These are phyloP conservation scores for Musa beccarii DNA, from an alignment of 176 grass and related monocot genomes.

Conservation along the genomic window DNA sequence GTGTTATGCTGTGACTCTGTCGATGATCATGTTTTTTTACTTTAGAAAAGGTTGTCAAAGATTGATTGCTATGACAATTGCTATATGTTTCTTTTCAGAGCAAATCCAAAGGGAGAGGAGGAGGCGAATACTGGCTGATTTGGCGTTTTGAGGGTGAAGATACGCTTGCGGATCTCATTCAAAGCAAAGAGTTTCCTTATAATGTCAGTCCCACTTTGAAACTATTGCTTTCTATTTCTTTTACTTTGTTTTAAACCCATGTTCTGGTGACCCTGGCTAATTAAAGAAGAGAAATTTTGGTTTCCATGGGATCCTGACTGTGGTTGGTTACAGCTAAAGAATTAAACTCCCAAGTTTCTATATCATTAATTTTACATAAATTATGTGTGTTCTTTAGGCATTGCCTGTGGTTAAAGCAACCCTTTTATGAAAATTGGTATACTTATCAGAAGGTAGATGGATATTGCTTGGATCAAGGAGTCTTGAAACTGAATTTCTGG, in stretches of 20 bases:
- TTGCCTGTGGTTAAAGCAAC: too few species aligned
- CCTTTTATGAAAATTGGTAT: neutral
- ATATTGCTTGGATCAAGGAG: neutral
- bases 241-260: neutral
- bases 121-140: conserved; percentile 77
- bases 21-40: neutral
- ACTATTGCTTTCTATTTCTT: neutral
- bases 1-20: conserved; percentile 22
- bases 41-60: neutral
- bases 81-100: conserved; percentile 31
- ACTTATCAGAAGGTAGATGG: neutral
- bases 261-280: neutral
- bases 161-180: conserved; percentile 73
- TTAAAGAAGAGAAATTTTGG: neutral
- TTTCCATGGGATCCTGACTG: neutral
- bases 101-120: conserved; percentile 75
- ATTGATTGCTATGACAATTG: neutral
- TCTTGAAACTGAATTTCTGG: neutral
- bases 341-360: neutral
- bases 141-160: conserved; percentile 88
- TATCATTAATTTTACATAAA: too few species aligned
- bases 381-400: too few species aligned
- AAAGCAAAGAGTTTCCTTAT: conserved; percentile 97
- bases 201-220: conserved; percentile 58
- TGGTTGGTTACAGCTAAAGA: neutral